Base-by-base conservation (phyloP, 139 green algal species). In the Chlorella sp. region DNA sequence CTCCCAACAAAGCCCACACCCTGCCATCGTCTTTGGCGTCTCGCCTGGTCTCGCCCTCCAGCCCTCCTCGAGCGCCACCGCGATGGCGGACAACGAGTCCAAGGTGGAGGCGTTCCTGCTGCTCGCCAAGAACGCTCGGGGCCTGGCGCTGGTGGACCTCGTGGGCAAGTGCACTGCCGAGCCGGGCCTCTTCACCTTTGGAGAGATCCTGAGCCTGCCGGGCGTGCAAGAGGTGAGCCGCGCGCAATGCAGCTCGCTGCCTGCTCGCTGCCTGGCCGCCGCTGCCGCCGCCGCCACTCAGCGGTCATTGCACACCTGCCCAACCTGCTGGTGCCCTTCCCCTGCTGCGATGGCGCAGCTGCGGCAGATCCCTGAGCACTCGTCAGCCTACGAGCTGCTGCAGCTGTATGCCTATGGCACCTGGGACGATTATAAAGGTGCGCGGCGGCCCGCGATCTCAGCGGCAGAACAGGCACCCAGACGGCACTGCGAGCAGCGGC, bases 391-490 rank as follows among this genome's bases (percentile, higher is more conserved):
- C 17, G 43, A 84, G 0, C 87, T 98, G 22, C 89, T 98, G 38
- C 64, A 94, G 62, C 84, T 98, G 0, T 98, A 97, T 85, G 92
- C 92, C 13, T 96, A 96, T 74, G 96, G 96, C 32, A 97, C 92
- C 0, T 98, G 91, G 91, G 9, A 83, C 1, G 92, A 97, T 6
- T 98, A 97, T 80, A 88, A 87, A 84, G 90, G 95, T 96, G 67
- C 56, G 84, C 11, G 16, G 74, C 67, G 36, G 62, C 60, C 60
- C n/a, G 60, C 60, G 17, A 19, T 68, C 17, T n/a, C n/a, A 19
- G 30, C 60, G 17, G 19, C n/a, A 68, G 60, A 28, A 68, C n/a
- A n/a, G n/a, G n/a, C n/a, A n/a, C n/a, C n/a, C n/a, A n/a, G n/a
- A n/a, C n/a, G n/a, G n/a, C n/a, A n/a, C n/a, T n/a, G n/a, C n/a